These are phyloP conservation scores for Lecanosticta acicola DNA, from an alignment of 2,329 filamentous ascomycete species.

Conservation along the genomic window DNA sequence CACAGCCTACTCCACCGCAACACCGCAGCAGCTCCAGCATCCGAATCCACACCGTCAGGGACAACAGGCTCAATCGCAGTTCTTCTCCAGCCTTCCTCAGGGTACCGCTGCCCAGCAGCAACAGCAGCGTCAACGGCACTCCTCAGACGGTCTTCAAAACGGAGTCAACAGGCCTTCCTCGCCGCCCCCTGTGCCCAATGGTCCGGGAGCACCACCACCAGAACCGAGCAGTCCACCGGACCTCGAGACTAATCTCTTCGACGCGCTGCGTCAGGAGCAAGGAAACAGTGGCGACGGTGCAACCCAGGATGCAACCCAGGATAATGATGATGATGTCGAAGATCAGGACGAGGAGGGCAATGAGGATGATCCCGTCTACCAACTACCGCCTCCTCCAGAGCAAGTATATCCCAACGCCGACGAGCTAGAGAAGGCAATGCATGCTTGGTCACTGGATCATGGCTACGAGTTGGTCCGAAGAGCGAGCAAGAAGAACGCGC, in stretches of 20 bases:
- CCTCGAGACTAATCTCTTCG: slow-evolving; percentile 24
- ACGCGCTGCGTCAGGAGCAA: slow-evolving; percentile 20
- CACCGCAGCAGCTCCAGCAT: slow-evolving; percentile 4
- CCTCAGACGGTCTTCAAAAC: slow-evolving; percentile 2
- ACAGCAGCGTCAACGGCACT: slow-evolving; percentile 8
- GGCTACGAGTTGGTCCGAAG: slow-evolving; percentile 32
- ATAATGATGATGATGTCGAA: slow-evolving; percentile 24
- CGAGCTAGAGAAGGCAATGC: slow-evolving; percentile 29
- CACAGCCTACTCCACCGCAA: neutral
- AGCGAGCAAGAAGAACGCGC: slow-evolving; percentile 31
- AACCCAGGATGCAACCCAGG: slow-evolving; percentile 8
- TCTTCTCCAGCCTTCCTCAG: slow-evolving; percentile 14
- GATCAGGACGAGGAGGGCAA: slow-evolving; percentile 18
- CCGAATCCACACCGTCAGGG: neutral
- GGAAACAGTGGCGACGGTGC: slow-evolving; percentile 5
- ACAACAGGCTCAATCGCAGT: slow-evolving; percentile 12
- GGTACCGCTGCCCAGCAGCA: slow-evolving; percentile 9
- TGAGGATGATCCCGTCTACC: slow-evolving; percentile 26
- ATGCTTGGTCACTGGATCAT: slow-evolving; percentile 31
- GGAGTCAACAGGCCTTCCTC: slow-evolving; percentile 5
- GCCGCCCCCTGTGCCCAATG: slow-evolving; percentile 18
- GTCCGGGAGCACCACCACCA: slow-evolving; percentile 25
- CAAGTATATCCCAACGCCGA: slow-evolving; percentile 23
- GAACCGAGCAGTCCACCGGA: slow-evolving; percentile 19
- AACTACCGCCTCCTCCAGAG: slow-evolving; percentile 31